Conservation (phyloP, 2,329 filamentous ascomycete genomes). For the Epichloe coenophiala region DNA sequence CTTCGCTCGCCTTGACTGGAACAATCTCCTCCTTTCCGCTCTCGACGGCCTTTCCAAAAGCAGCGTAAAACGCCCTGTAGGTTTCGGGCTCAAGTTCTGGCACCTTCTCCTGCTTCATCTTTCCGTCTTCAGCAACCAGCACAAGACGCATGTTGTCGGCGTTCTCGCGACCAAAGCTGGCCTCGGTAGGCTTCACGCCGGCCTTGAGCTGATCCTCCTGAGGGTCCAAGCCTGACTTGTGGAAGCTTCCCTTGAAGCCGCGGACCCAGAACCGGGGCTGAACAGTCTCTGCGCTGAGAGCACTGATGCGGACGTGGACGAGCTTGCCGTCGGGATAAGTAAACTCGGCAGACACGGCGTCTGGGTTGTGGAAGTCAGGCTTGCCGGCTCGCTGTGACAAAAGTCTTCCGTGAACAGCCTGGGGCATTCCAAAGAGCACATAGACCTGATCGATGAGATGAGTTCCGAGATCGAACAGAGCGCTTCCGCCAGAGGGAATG, state of each 20-base stretch:
- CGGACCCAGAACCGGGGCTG: conserved; percentile 69
- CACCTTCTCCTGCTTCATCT: conserved; percentile 33
- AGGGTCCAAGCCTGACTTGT: conserved; percentile 56
- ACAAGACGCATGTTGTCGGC: conserved; percentile 46
- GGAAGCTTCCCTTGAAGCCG: conserved; percentile 61
- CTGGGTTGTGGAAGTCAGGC: conserved; percentile 35
- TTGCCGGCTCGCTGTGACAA: conserved; percentile 46
- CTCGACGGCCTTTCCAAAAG: conserved; percentile 33
- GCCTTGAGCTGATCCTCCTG: conserved; percentile 63
- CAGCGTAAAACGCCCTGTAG: conserved; percentile 54
- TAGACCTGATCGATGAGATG: conserved; percentile 68
- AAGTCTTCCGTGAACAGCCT: conserved; percentile 52
- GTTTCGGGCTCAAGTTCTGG: conserved; percentile 52
- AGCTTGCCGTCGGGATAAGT: conserved; percentile 50
- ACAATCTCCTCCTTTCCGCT: conserved; percentile 35
- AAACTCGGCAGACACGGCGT: conserved; percentile 50
- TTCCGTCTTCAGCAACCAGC: conserved; percentile 36
- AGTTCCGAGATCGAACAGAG: conserved; percentile 60
- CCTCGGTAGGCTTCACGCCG: conserved; percentile 47
- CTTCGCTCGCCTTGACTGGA: conserved; percentile 39
- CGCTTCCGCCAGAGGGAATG: conserved; percentile 50
- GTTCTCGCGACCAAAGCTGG: conserved; percentile 51
- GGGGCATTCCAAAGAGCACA: conserved; percentile 54
- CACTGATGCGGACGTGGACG: conserved; percentile 55
- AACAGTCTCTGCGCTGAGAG: conserved; percentile 52